These are phyloP conservation scores for Nissolia schottii DNA, from an alignment of 306 rosid genomes.

Conservation along the genomic window DNA sequence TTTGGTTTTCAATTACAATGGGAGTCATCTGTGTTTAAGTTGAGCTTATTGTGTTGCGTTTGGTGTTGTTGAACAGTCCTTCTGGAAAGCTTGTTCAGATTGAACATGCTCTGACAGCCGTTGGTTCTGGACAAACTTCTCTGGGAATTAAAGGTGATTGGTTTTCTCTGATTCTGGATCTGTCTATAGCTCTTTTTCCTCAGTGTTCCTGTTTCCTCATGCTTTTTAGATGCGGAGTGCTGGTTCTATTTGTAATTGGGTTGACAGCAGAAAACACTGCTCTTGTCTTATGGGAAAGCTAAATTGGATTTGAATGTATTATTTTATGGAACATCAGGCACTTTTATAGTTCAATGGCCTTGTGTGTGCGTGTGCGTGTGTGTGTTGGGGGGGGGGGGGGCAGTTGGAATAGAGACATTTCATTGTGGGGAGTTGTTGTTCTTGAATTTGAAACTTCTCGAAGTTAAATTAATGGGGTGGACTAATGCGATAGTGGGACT, in stretches of 20 bases:
- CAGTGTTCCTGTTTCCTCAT: not conserved
- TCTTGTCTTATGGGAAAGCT: not conserved
- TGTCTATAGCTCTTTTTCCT: not conserved
- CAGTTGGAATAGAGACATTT: not conserved
- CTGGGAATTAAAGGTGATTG: conserved; percentile 85
- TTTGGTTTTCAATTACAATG: not conserved
- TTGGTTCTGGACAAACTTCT: conserved; percentile 96
- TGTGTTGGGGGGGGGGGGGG: not conserved
- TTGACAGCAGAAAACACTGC: not conserved
- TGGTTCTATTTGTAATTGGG: not conserved
- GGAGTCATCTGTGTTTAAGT: not conserved
- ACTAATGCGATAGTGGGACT: not conserved
- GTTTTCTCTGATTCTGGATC: not conserved
- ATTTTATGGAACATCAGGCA: not conserved
- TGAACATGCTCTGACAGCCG: conserved; percentile 96
- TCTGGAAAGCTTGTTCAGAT: conserved; percentile 97
- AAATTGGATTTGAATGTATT: not conserved
- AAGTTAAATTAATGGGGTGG: not conserved
- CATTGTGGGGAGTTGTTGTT: not conserved
- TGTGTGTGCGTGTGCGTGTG: not conserved
- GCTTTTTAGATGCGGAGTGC: not conserved
- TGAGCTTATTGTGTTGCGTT: conserved; percentile 19
- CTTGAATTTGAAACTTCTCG: not conserved
- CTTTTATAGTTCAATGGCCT: not conserved
- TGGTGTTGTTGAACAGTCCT: conserved; percentile 50